A percentile compares a stretch with the other conserved stretches of the same genome.
phyloP scores from a whole-genome alignment of 2,329 filamentous ascomycete species.

The Zopfia rhizophila region DNA sequence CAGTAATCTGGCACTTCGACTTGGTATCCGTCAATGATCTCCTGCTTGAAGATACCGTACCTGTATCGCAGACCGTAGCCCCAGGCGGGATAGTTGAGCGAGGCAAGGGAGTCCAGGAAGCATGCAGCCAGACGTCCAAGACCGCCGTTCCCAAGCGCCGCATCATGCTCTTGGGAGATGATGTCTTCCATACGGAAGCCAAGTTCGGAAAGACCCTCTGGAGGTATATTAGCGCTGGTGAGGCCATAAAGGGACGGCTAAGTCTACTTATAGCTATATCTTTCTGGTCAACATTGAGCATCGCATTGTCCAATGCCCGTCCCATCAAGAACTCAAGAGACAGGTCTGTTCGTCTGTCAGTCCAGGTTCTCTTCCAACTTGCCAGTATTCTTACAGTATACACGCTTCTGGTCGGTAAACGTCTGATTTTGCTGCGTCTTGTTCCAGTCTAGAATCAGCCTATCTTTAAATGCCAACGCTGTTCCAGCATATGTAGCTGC shows the following conservation, averaged over 20 bases:
- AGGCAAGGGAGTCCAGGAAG: slow-evolving; percentile 95
- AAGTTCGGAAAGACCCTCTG: slow-evolving; percentile 85
- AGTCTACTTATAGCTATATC: slow-evolving; percentile 78
- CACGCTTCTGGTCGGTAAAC: slow-evolving; percentile 86
- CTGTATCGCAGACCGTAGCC: slow-evolving; percentile 95
- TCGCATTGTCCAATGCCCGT: slow-evolving; percentile 94
- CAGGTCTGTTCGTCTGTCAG: slow-evolving; percentile 67
- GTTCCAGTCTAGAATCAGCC: slow-evolving; percentile 96
- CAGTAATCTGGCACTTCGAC: slow-evolving; percentile 99
- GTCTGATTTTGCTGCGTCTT: slow-evolving; percentile 97
- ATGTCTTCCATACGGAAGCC: slow-evolving; percentile 98
- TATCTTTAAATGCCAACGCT: slow-evolving; percentile 90
- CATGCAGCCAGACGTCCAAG: slow-evolving; percentile 94
- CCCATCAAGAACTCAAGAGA: slow-evolving; percentile 99
- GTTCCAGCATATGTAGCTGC: slow-evolving; percentile 89
- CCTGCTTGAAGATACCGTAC: slow-evolving; percentile 98
- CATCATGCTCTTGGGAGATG: slow-evolving; percentile 93
- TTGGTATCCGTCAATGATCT: slow-evolving; percentile 97
- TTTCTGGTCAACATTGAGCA: slow-evolving; percentile 94
- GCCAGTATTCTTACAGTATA: slow-evolving; percentile 80
- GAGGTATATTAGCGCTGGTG: slow-evolving; percentile 24
- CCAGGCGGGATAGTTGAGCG: slow-evolving; percentile 95
- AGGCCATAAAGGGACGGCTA: neutral
- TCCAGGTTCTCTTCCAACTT: neutral
- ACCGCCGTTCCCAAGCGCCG: slow-evolving; percentile 94